These are phyloP conservation scores for Lichtheimia ornata DNA, from an alignment of 371 early-diverging fungal species.

Conservation along the genomic window DNA sequence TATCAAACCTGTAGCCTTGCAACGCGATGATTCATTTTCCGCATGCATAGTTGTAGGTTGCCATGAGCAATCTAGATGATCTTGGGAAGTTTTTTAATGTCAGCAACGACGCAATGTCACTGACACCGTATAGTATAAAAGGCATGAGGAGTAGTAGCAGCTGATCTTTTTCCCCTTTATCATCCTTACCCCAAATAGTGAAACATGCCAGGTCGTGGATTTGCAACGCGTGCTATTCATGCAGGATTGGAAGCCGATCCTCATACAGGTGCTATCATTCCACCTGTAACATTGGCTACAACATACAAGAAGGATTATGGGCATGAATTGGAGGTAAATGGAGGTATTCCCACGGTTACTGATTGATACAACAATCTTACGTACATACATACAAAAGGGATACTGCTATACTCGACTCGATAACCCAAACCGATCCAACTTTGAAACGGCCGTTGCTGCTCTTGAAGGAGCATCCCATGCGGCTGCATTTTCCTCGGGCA, in stretches of 20 bases:
- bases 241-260: conserved; percentile 80
- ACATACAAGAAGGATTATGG: conserved; percentile 61
- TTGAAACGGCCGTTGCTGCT: conserved; percentile 84
- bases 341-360: conserved; percentile 76
- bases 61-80: too few species aligned
- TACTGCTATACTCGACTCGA: conserved; percentile 87
- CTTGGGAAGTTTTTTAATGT: too few species aligned
- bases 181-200: not conserved
- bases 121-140: too few species aligned
- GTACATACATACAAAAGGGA: conserved; percentile 30
- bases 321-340: too few species aligned
- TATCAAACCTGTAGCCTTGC: too few species aligned
- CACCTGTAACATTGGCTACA: conserved; percentile 85
- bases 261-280: conserved; percentile 83
- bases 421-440: conserved; percentile 81
- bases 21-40: too few species aligned
- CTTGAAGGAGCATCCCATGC: conserved; percentile 62
- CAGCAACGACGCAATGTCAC: too few species aligned
- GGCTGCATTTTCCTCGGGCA: conserved; percentile 45
- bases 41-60: too few species aligned
- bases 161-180: not conserved
- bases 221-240: conserved; percentile 84
- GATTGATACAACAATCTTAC: conserved; percentile 8
- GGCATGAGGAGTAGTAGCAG: not conserved
- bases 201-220: conserved; percentile 29